Evolutionary conservation across 2,329 filamentous ascomycete species (phyloP).

Genomic region (Microsporum audouinii): DNA sequence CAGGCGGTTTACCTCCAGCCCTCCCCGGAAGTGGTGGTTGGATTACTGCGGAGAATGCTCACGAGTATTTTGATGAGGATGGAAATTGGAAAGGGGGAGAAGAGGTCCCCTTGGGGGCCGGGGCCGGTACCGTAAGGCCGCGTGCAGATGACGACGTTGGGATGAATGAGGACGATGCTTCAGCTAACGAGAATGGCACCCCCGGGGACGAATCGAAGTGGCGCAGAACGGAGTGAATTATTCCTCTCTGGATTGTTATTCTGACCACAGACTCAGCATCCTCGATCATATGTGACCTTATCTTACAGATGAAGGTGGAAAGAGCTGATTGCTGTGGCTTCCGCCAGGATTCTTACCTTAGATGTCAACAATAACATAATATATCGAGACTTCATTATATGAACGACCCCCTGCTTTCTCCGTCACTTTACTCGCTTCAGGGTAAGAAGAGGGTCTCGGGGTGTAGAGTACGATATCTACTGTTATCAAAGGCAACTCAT

Average conservation of each 20-base stretch:
- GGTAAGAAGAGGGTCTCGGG: not conserved
- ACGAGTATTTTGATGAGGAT: constrained; percentile 68
- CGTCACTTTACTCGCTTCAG: not conserved
- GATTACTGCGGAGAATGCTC: constrained; percentile 81
- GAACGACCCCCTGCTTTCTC: not conserved
- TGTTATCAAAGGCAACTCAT: too few species aligned
- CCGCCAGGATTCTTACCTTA: not conserved
- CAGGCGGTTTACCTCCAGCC: constrained; percentile 35
- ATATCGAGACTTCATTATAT: not conserved
- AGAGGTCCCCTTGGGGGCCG: constrained; percentile 33
- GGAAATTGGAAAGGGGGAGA: constrained; percentile 65
- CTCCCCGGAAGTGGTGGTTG: constrained; percentile 40
- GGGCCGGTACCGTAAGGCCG: constrained; percentile 31
- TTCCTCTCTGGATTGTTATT: not conserved
- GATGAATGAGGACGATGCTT: constrained; percentile 22
- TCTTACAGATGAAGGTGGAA: not conserved
- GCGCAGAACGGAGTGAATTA: constrained; percentile 35
- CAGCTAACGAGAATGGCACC: constrained; percentile 22
- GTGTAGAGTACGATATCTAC: too few species aligned
- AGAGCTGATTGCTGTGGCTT: not conserved
- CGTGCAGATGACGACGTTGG: constrained; percentile 30
- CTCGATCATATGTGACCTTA: not conserved
- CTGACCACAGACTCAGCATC: too few species aligned
- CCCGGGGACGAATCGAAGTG: constrained; percentile 40
- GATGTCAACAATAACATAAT: not conserved